Evolutionary conservation across 805 yeast species (phyloP).

Genomic region (Suhomyces emberorum): DNA sequence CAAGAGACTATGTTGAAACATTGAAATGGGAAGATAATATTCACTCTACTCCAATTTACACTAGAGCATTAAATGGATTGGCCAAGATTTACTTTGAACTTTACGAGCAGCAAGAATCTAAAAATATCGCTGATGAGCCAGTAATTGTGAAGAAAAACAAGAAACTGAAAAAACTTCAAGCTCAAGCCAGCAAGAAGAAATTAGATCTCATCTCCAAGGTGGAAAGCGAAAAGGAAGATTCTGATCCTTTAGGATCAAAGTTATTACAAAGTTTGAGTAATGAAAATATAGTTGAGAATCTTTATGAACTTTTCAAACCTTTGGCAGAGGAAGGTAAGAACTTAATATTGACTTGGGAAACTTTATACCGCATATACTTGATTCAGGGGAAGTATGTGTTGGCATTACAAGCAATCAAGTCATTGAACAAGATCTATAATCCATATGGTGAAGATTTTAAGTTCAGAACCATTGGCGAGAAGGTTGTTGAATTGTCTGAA

Average conservation of each 20-base stretch:
- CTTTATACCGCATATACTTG: slow-evolving; percentile 38
- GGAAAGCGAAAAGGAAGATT: slow-evolving; percentile 46
- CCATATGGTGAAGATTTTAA: slow-evolving; percentile 15
- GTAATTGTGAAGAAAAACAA: slow-evolving; percentile 33
- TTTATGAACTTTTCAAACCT: slow-evolving; percentile 41
- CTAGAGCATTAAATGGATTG: slow-evolving; percentile 68
- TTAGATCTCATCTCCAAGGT: slow-evolving; percentile 50
- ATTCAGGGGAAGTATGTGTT: slow-evolving; percentile 45
- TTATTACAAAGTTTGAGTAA: slow-evolving; percentile 27
- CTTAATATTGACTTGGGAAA: slow-evolving; percentile 39
- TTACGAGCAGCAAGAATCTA: slow-evolving; percentile 20
- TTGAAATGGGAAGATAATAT: slow-evolving; percentile 79
- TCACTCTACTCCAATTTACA: slow-evolving; percentile 65
- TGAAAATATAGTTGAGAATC: slow-evolving; percentile 40
- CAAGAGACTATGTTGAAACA: slow-evolving; percentile 76
- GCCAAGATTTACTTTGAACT: slow-evolving; percentile 51
- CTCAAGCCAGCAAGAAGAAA: slow-evolving; percentile 46
- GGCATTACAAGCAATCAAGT: slow-evolving; percentile 44
- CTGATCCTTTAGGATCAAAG: slow-evolving; percentile 58
- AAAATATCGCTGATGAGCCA: slow-evolving; percentile 17
- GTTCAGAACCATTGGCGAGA: slow-evolving; percentile 21
- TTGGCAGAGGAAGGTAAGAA: slow-evolving; percentile 41
- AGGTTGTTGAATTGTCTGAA: slow-evolving; percentile 30
- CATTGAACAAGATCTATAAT: slow-evolving; percentile 38
- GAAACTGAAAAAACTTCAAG: slow-evolving; percentile 56